These are phyloP conservation scores for Marasmius sp. DNA, from an alignment of 1,284 basidiomycete genomes.

Conservation along the genomic window DNA sequence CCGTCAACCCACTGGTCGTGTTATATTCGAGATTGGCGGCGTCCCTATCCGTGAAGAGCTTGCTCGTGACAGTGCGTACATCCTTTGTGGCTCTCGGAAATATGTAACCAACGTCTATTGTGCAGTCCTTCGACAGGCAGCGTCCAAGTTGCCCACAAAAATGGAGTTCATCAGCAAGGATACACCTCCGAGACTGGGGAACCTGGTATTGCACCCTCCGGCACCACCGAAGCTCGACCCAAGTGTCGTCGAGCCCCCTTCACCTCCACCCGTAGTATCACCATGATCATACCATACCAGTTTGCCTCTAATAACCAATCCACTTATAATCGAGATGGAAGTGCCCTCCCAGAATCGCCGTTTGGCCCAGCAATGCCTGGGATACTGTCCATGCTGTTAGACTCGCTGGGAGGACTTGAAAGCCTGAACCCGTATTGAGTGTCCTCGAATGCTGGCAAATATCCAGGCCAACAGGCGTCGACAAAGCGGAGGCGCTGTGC, in stretches of 20 bases:
- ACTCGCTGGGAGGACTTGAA: no score
- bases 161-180: slow-evolving; percentile 85
- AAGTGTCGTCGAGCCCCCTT: not conserved
- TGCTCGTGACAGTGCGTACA: slow-evolving; percentile 82
- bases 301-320: no score
- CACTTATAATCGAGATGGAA: no score
- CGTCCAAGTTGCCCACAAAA: slow-evolving; percentile 86
- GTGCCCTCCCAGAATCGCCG: no score
- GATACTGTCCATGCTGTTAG: no score
- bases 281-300: not conserved
- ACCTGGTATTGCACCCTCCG: slow-evolving; percentile 52
- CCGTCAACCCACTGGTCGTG: slow-evolving; percentile 86
- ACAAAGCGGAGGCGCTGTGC: no score
- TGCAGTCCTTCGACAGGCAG: slow-evolving; percentile 84
- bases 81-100: slow-evolving; percentile 2
- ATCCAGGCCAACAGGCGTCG: no score
- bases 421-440: no score
- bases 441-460: no score
- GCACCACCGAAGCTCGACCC: slow-evolving; percentile 18
- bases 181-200: slow-evolving; percentile 81
- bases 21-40: slow-evolving; percentile 95
- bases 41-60: slow-evolving; percentile 89
- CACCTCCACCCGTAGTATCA: not conserved
- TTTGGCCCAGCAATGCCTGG: no score
- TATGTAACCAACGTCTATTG: slow-evolving; percentile 1